Conservation (phyloP, 2,329 filamentous ascomycete species). For the Metarhizium sp. region DNA sequence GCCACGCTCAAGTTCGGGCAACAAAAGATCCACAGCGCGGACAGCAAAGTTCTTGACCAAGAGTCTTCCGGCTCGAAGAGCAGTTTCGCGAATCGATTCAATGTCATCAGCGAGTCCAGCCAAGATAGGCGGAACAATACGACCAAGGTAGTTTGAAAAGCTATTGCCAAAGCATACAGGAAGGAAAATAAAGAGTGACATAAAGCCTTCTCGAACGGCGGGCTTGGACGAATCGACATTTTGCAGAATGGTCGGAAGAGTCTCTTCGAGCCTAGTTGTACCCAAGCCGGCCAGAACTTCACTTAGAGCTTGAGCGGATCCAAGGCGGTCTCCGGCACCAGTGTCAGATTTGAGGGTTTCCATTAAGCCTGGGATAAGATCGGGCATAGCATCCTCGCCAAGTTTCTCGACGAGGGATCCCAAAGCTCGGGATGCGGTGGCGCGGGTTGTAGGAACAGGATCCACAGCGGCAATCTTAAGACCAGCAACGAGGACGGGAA, state of each 20-base stretch:
- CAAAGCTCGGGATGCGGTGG: constrained; percentile 89
- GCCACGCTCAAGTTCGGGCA: constrained; percentile 91
- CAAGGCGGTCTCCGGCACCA: constrained; percentile 88
- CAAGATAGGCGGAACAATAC: constrained; percentile 91
- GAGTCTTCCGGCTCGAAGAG: constrained; percentile 82
- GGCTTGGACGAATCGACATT: constrained; percentile 89
- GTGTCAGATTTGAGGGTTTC: constrained; percentile 94
- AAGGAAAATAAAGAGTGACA: constrained; percentile 98
- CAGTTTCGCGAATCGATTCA: constrained; percentile 94
- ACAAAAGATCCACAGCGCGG: constrained; percentile 83
- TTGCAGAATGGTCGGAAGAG: constrained; percentile 87
- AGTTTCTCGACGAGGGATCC: constrained; percentile 97
- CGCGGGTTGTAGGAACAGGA: constrained; percentile 90
- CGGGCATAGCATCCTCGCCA: constrained; percentile 90
- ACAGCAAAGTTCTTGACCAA: constrained; percentile 98
- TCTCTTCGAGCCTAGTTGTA: constrained; percentile 87
- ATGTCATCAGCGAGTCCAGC: constrained; percentile 91
- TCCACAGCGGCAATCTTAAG: constrained; percentile 85
- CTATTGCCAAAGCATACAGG: constrained; percentile 98
- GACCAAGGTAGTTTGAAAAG: constrained; percentile 90
- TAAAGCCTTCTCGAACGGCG: constrained; percentile 92
- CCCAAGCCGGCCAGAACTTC: constrained; percentile 94
- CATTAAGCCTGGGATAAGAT: constrained; percentile 97
- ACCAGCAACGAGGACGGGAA: constrained; percentile 86
- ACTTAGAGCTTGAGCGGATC: constrained; percentile 90